Percentiles rank a stretch among this genome's conserved stretches.
Conservation (phyloP, 305 asterid species). For the Solanum hybrid region DNA sequence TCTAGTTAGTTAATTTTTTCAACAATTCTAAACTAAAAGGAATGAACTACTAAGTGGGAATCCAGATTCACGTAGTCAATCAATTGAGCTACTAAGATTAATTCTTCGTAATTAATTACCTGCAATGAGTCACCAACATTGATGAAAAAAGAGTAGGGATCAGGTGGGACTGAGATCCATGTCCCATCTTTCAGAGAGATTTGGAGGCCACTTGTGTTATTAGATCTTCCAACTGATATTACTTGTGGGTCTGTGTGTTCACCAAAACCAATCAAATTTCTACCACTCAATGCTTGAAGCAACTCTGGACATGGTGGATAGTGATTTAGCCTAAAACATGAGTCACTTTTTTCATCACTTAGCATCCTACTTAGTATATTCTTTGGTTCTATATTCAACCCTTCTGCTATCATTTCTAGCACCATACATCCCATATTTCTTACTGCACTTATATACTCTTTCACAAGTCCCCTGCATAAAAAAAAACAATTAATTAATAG, state of each 20-base stretch:
- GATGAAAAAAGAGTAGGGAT: conserved; percentile 50
- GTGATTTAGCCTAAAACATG: conserved; percentile 51
- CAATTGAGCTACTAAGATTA: neutral
- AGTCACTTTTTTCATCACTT: conserved; percentile 44
- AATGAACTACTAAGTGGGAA: neutral
- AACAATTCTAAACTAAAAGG: neutral
- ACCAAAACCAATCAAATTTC: conserved; percentile 60
- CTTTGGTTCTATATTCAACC: conserved; percentile 18
- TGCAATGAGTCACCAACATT: conserved; percentile 70
- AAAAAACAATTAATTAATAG: neutral
- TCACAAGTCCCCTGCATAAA: conserved; percentile 33
- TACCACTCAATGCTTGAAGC: conserved; percentile 30
- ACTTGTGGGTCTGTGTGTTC: conserved; percentile 90
- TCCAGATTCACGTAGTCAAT: neutral
- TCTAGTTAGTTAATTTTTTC: neutral
- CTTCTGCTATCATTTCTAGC: conserved; percentile 62
- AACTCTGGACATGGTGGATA: conserved; percentile 51
- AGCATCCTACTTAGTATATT: conserved; percentile 34
- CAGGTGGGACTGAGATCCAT: conserved; percentile 69
- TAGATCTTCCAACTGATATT: conserved; percentile 57
- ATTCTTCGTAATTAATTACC: conserved; percentile 20
- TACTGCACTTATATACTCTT: conserved; percentile 33
- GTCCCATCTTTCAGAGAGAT: conserved; percentile 47
- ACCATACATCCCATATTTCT: conserved; percentile 41
- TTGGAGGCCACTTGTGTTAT: conserved; percentile 59